Conservation (phyloP, 192 early-diverging fungal genomes). For the Backusella liffmaniae region DNA sequence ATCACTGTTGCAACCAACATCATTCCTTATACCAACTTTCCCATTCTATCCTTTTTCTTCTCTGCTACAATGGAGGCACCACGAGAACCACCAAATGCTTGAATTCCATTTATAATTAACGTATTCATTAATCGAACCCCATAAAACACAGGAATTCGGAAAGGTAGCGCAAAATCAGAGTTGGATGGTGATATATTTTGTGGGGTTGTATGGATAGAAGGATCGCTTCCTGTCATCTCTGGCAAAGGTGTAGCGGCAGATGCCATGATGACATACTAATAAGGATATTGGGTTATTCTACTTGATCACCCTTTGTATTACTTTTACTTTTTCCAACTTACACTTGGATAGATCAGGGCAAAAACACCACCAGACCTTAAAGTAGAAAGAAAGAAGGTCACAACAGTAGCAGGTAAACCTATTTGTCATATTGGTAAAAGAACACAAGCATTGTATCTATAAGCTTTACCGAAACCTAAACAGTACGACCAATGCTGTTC, state of each 20-base stretch:
- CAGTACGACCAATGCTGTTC: constrained; percentile 37
- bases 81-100: constrained; percentile 21
- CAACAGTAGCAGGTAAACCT: constrained; percentile 24
- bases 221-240: not conserved
- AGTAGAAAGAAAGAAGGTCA: constrained; percentile 33
- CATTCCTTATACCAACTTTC: not conserved
- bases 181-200: not conserved
- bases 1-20: too few relatives aligned
- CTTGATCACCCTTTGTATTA: not conserved
- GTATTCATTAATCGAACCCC: constrained; percentile 24
- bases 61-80: constrained; percentile 20
- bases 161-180: constrained; percentile 10
- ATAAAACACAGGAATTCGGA: constrained; percentile 20
- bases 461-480: constrained; percentile 30
- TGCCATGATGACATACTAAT: constrained; percentile 35
- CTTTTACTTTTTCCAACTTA: constrained; percentile 11
- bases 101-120: constrained; percentile 9
- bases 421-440: not conserved
- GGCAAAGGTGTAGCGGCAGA: constrained; percentile 21
- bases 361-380: constrained; percentile 27
- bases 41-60: constrained; percentile 22
- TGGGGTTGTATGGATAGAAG: not conserved
- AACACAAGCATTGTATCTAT: too few relatives aligned
- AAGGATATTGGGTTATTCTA: not conserved
- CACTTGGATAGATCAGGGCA: constrained; percentile 34